Base-by-base conservation (phyloP, 345 rosid genomes). In the Combretum micranthum region DNA sequence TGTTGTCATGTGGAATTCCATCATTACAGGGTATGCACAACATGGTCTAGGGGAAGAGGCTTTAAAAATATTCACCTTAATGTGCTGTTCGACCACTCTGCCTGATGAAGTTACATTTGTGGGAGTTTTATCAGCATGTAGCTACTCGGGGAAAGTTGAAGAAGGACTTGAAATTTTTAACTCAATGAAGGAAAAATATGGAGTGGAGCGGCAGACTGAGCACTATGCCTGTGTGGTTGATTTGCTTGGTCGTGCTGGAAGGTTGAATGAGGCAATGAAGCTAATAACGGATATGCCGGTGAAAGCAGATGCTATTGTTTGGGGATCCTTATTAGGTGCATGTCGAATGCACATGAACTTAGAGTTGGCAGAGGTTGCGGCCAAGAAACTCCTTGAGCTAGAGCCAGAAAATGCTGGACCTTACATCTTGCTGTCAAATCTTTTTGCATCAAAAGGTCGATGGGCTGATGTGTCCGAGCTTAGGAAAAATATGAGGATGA, bases 151-250 rank as follows among this genome's bases (percentile, higher is more conserved):
- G 39, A 84, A 71, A 53, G 77, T 82, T 0, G 57, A 77, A 64
- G 83, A 86, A 83, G 92, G 95, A 57, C 70, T 59, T 68, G 60
- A 79, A 57, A 71, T 86, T 58, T 86, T 89, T 62, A 72, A 86
- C 59, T 74, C 73, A 5, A 84, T 89, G 92, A 72, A 86, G 63
- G 65, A 80, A 26, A 80, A 60, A 51, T 82, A 66, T 76, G 45
- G 26, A 18, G 64, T 89, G 52, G 75, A 65, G 15, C 88, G 79
- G 55, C 70, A 44, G 46, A 70, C 79, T 52, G 92, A 70, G 69
- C 95, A 83, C 70, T 87, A 83, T 69, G 83, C 92, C 62, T 89
- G 95, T 77, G 72, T 69, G 56, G 97, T 86, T 55, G 92, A 89
- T 82, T 75, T 89, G 80, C 88, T 90, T 39, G 92, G 95, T 21